These are phyloP conservation scores for Lyophyllum semitale DNA, from an alignment of 768 basidiomycete species.

Conservation along the genomic window DNA sequence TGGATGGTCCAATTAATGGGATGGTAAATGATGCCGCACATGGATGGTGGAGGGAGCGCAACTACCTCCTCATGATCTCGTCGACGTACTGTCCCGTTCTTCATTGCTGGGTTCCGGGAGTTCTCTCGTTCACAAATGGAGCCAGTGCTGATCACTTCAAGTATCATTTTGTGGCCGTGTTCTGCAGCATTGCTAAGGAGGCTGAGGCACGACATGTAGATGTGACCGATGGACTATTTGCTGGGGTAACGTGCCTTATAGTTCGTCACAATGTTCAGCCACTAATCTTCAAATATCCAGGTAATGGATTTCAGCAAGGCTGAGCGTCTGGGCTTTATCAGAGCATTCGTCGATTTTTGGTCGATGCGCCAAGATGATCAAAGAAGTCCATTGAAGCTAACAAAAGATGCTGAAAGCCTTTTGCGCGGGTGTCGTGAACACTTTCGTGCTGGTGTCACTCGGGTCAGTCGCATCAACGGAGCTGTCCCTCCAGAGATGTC, in stretches of 20 bases:
- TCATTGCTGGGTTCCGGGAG: constrained; percentile 31
- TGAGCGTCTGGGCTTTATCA: not conserved
- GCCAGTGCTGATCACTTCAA: constrained; percentile 30
- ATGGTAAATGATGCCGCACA: constrained; percentile 6
- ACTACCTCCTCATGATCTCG: constrained; percentile 23
- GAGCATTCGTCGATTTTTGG: constrained; percentile 17
- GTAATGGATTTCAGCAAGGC: constrained; percentile 8
- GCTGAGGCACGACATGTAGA: constrained; percentile 11
- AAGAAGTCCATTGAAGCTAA: constrained; percentile 20
- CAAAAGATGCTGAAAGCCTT: constrained; percentile 16
- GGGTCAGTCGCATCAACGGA: constrained; percentile 21
- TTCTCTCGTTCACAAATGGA: constrained; percentile 37
- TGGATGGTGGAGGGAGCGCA: not conserved
- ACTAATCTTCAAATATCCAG: not conserved
- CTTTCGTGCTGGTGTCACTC: constrained; percentile 24
- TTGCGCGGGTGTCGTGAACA: constrained; percentile 29
- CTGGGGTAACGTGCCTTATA: not conserved
- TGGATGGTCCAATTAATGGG: constrained; percentile 3
- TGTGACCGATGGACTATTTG: not conserved
- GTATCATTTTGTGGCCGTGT: constrained; percentile 30
- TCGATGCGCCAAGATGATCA: not conserved
- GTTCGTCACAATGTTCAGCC: not conserved
- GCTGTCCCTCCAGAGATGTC: not conserved
- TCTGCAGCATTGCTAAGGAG: constrained; percentile 28
- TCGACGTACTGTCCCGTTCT: constrained; percentile 29